Evolutionary conservation across 768 basidiomycete genomes (phyloP).

Genomic region (Xerocomellus amylosporus): DNA sequence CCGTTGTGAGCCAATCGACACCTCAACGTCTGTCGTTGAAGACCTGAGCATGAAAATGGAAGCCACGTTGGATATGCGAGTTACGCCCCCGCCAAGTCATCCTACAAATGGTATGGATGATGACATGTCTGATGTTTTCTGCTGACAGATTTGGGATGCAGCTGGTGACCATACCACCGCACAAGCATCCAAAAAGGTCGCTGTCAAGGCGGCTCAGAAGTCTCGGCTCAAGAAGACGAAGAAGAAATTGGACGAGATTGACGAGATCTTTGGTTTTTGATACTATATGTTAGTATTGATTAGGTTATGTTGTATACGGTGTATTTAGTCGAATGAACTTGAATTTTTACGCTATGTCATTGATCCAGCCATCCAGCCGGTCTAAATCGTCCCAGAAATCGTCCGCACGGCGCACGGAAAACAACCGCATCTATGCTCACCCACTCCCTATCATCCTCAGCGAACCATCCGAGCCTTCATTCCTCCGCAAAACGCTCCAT

Average conservation of each 20-base stretch:
- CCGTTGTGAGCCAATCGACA: neutral
- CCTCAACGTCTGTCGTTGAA: neutral
- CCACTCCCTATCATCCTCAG: constrained; percentile 63
- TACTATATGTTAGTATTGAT: too few relatives aligned
- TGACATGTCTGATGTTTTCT: neutral
- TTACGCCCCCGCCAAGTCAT: neutral
- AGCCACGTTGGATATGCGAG: neutral
- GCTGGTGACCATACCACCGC: neutral
- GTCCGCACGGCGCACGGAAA: constrained; percentile 55
- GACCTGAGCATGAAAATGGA: neutral
- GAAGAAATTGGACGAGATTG: constrained; percentile 27
- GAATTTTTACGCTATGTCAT: constrained; percentile 39
- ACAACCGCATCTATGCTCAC: constrained; percentile 64
- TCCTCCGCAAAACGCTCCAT: constrained; percentile 45
- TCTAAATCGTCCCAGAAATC: constrained; percentile 45
- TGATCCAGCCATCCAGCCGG: constrained; percentile 41
- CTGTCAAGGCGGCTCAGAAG: constrained; percentile 5
- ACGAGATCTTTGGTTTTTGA: constrained; percentile 28
- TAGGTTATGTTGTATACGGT: too few relatives aligned
- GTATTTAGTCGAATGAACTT: neutral
- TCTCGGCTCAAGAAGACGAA: constrained; percentile 14
- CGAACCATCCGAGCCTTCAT: constrained; percentile 38
- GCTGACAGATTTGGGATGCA: constrained; percentile 3
- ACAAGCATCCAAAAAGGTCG: neutral
- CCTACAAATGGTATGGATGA: constrained; percentile 5